Evolutionary conservation across 139 green algal species (phyloP), one percentile per base, ranked within the genome.

Genomic region (Chlamydomonas asymmetrica): DNA sequence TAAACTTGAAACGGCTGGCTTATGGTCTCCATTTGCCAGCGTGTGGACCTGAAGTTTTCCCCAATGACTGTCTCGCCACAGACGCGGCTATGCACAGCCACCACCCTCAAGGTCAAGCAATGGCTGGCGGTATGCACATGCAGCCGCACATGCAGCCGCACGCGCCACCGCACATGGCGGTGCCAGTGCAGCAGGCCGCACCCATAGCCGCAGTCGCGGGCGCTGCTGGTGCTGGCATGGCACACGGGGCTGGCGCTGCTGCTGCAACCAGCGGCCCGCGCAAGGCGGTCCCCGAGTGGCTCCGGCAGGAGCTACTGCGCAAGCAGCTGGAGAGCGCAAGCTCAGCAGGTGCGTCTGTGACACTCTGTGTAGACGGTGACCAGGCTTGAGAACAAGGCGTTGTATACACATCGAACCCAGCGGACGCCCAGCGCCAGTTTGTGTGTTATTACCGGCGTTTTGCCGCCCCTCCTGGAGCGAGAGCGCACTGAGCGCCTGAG

Each of bases 271-370:
- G 60, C 43, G 43, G 22, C 37, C 10, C 56, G 31, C 41, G 45
- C 2, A 77, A 76, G 52, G 66, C 74, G 35, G 77, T 89, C 48
- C 84, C 84, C 0, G 66, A 73, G 8, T 89, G 84, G 84, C 77
- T 89, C 37, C 68, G 73, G 34, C 68, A 79, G 62, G 80, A 83
- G 74, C 77, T 89, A 29, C 37, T 83, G 10, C 81, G 78, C 76
- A 83, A 83, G 77, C 70, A 75, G 40, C 64, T 78, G 63, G 25
- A 59, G 37, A 63, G 37, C 62, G 73, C 74, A 37, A 56, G 45
- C 49, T 67, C 63, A 37, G 67, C 54, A 41, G 75, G 45, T 35
- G 71, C 56, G 8, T 35, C 27, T 49, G 63, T 22, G 63, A 45
- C n/a, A 29, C 25, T 1, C 5, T 43, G 50, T 54, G 39, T 31